Evolutionary conservation across 225 moss, liverwort and hornwort genomes (phyloP), one percentile per base, ranked within the genome.

Genomic region (Bryoerythrophyllum caledonicum): DNA sequence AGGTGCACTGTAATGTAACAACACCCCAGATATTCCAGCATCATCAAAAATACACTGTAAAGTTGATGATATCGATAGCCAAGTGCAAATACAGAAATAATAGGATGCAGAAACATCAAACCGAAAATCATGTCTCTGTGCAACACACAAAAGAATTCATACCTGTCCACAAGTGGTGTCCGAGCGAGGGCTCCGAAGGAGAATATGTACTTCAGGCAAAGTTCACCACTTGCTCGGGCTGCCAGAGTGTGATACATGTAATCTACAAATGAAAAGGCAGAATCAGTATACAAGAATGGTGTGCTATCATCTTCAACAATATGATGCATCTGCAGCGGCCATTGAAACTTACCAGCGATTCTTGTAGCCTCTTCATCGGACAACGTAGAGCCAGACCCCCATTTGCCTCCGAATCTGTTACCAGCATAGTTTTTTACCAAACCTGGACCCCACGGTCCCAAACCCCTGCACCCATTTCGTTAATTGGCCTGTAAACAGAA

Each of bases 391-490:
- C 95, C 91, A 28, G 82, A 78, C 63, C 90, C 88, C 86, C 77
- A 71, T 12, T 81, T 86, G 57, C 89, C 79, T 38, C 83, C 95
- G 83, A 99, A 99, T 72, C 99, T 91, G 20, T 78, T 86, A 72
- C 91, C 91, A 9, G 99, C 87, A 80, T 95, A 99, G 21, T 20
- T 81, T n/a, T 89, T 88, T 13, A 99, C 99, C 74, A 99, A 58
- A 66, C 92, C 88, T 60, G 99, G 99, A 78, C 99, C 99, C 91
- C 89, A 99, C n/a, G 95, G 95, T 20, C 99, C 99, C 70, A 93
- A 79, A 30, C 77, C 81, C 73, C 97, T 99, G 78, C 83, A 60
- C 23, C 63, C 48, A 38, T 23, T 17, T 35, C 23, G 56, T 12
- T 40, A 80, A n/a, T 20, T 30, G 17, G 12, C 57, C 40, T 43